A percentile compares a stretch with the other conserved stretches of the same genome.
Conservation (phyloP, 139 green algal genomes). For the Coccomyxa sp. region DNA sequence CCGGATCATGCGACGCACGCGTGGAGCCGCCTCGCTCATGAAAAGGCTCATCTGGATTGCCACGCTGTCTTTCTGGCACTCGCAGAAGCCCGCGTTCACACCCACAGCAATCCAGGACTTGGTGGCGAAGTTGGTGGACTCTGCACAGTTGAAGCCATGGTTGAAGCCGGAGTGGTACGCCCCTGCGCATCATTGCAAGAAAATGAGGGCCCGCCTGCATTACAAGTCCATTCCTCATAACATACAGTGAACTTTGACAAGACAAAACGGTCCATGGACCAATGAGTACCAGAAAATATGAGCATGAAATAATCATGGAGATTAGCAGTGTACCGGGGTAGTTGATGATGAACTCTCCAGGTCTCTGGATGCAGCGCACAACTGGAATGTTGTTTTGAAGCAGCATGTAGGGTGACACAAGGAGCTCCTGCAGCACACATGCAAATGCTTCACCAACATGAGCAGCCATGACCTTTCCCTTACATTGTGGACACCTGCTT, state of each 20-base stretch:
- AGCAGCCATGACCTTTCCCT: background rate
- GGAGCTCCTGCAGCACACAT: conserved; percentile 2
- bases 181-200: conserved; percentile 6
- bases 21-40: background rate
- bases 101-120: conserved; percentile 53
- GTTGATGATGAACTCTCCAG: conserved; percentile 4
- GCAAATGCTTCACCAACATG: background rate
- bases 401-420: background rate
- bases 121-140: conserved; percentile 79
- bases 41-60: conserved; percentile 81
- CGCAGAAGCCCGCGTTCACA: conserved; percentile 36
- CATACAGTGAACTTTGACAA: too few relatives aligned
- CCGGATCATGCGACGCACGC: background rate
- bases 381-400: background rate
- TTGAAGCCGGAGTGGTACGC: conserved; percentile 73
- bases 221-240: background rate
- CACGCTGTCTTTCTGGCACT: conserved; percentile 58
- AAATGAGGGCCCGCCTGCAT: background rate
- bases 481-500: background rate
- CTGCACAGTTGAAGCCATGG: conserved; percentile 74
- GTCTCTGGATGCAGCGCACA: background rate
- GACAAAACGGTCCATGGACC: background rate
- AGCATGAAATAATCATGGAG: background rate
- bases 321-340: background rate
- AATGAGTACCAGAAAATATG: background rate